Base-by-base conservation (phyloP, 345 rosid genomes). In the Arabis hirsuta region DNA sequence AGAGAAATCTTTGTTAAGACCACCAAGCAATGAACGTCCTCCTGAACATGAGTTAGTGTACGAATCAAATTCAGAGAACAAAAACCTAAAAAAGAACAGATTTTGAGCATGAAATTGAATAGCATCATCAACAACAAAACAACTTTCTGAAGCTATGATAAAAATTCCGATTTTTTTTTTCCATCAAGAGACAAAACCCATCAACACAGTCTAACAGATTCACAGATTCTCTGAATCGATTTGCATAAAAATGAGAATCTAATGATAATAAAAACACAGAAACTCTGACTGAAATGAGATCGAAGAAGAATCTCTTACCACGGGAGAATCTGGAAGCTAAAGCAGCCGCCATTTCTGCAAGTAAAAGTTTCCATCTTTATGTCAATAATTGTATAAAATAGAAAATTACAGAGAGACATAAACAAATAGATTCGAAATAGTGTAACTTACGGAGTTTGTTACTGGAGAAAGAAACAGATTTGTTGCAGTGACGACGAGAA, bases 21-120 rank as follows among this genome's bases (percentile, higher is more conserved):
- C 78, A 26, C 84, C 81, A 62, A 85, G 61, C 72, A 85, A 61
- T 32, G 86, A 82, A 56, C 82, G 72, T 48, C 83, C 78, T 56
- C 64, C 86, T 82, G 65, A 16, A 47, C 71, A 63, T 54, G 7
- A 5, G 0, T 2, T 19, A 36, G 58, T 36, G 26, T 6, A 61
- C 3, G 3, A 19, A 62, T 0, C 52, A 54, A 12, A 27, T 67
- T 31, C 55, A 67, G 16, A 58, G 13, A 52, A 42, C 44, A 57
- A 1, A 29, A 32, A 12, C 12, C 32, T n/a, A n/a, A n/a, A 8
- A 13, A 61, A 5, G 1, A 19, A 31, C 5, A 46, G 34, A 50
- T 27, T 62, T 31, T 36, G 20, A 47, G 32, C 56, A 53, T 27
- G 12, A 41, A 36, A 5, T 43, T 43, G 63, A 36, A 31, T 55